These are phyloP conservation scores for Phytophthora palmivora DNA, from an alignment of 352 stramenopile species.

Conservation along the genomic window DNA sequence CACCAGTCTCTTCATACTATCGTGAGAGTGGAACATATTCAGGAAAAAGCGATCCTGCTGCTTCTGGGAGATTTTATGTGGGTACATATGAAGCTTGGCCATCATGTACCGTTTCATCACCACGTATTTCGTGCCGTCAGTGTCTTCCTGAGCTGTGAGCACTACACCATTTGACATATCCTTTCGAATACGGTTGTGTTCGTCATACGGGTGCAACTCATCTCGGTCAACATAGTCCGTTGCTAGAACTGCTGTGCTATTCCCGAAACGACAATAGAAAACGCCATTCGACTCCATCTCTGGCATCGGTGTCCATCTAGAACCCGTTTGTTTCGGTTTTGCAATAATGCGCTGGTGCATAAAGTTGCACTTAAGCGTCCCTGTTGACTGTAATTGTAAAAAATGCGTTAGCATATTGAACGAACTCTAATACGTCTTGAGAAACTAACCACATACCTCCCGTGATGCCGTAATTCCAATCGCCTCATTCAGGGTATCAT, in stretches of 20 bases:
- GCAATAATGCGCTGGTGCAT: conserved; percentile 79
- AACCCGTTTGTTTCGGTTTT: conserved; percentile 50
- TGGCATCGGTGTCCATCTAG: conserved; percentile 44
- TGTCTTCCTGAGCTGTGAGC: conserved; percentile 55
- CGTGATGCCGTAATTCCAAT: conserved; percentile 63
- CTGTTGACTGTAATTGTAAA: conserved; percentile 51
- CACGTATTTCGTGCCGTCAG: conserved; percentile 58
- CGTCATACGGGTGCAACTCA: conserved; percentile 70
- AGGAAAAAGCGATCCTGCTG: conserved; percentile 60
- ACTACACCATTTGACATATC: conserved; percentile 73
- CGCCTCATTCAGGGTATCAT: conserved; percentile 52
- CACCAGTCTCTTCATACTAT: conserved; percentile 66
- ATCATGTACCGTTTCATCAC: conserved; percentile 78
- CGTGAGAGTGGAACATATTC: conserved; percentile 59
- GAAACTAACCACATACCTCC: conserved; percentile 34
- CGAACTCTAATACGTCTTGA: background rate
- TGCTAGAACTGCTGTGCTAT: conserved; percentile 62
- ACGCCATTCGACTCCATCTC: conserved; percentile 78
- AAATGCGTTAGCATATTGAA: background rate
- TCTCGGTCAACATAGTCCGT: conserved; percentile 78
- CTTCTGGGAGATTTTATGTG: conserved; percentile 65
- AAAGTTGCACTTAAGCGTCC: conserved; percentile 75
- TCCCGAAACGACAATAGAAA: conserved; percentile 62
- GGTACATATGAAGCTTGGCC: conserved; percentile 78
- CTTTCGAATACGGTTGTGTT: conserved; percentile 64